phyloP scores from a whole-genome alignment of 2,329 filamentous ascomycete genomes.

The Microcyclosporella mali region DNA sequence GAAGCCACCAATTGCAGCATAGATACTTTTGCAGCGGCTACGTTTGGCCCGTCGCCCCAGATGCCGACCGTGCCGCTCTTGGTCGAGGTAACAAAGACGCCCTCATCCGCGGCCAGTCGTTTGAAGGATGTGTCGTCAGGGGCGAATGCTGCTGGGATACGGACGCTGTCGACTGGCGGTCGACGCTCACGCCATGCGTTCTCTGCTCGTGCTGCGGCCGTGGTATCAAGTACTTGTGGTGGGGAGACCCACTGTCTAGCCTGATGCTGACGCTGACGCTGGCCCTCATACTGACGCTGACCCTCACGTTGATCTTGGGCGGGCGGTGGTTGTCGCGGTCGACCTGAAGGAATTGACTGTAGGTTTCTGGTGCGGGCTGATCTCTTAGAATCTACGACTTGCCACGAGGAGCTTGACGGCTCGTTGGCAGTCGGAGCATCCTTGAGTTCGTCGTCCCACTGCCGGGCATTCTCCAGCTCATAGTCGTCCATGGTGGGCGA shows the following conservation, averaged over 20 bases:
- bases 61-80: conserved; percentile 19
- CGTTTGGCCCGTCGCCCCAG: conserved; percentile 22
- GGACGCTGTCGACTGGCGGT: conserved; percentile 10
- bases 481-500: conserved; percentile 10
- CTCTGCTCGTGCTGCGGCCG: conserved; percentile 6
- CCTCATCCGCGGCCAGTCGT: conserved; percentile 16
- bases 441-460: conserved; percentile 11
- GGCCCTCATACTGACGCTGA: too few species aligned
- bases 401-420: conserved; percentile 1
- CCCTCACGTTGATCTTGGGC: too few species aligned
- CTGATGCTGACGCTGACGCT: too few species aligned
- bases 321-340: too few species aligned
- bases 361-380: background rate
- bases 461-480: conserved; percentile 14
- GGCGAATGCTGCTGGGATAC: conserved; percentile 19
- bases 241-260: background rate
- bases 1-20: conserved; percentile 20
- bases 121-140: conserved; percentile 8
- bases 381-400: background rate
- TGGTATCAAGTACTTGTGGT: conserved; percentile 5
- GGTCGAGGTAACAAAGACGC: conserved; percentile 19
- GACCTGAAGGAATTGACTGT: background rate
- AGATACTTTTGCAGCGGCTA: conserved; percentile 10
- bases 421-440: background rate
- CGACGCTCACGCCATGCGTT: conserved; percentile 15